These are phyloP conservation scores for Melanopsichium pennsylvanicum DNA, from an alignment of 1,284 basidiomycete species.

Conservation along the genomic window DNA sequence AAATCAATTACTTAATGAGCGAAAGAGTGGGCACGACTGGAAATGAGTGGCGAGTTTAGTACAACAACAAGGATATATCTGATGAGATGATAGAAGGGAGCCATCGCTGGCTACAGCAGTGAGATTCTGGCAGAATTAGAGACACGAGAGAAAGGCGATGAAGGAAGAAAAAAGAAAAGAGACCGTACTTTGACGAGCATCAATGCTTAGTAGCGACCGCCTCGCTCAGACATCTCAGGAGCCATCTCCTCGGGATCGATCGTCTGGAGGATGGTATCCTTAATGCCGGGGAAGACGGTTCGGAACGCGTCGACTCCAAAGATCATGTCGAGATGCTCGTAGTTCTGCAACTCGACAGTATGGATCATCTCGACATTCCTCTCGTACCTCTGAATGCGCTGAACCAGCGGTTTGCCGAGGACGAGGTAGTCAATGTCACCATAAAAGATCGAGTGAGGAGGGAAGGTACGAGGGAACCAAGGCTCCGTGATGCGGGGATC, in stretches of 20 bases:
- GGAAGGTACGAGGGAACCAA: slow-evolving; percentile 63
- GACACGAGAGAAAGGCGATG: too few relatives aligned
- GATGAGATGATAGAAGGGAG: too few relatives aligned
- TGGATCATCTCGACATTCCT: slow-evolving; percentile 63
- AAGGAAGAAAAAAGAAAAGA: too few relatives aligned
- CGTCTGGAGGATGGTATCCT: slow-evolving; percentile 62
- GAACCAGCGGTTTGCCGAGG: slow-evolving; percentile 60
- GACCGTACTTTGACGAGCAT: slow-evolving; percentile 4
- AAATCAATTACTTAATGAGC: too few relatives aligned
- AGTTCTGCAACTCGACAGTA: slow-evolving; percentile 62
- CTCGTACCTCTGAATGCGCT: slow-evolving; percentile 59
- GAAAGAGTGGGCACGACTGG: too few relatives aligned
- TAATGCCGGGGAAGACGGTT: slow-evolving; percentile 60
- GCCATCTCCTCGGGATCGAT: slow-evolving; percentile 48
- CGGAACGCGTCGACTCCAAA: slow-evolving; percentile 61
- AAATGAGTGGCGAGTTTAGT: too few relatives aligned
- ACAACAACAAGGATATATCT: too few relatives aligned
- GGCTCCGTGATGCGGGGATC: slow-evolving; percentile 59
- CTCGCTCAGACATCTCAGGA: slow-evolving; percentile 35
- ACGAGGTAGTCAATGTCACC: slow-evolving; percentile 63
- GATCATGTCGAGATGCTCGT: slow-evolving; percentile 64
- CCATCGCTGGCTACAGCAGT: too few relatives aligned
- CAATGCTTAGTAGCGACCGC: slow-evolving; percentile 9
- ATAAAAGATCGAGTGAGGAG: slow-evolving; percentile 62
- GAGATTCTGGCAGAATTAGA: too few relatives aligned